These are phyloP conservation scores for Lepidium sativum DNA, from an alignment of 345 rosid genomes.

Conservation along the genomic window DNA sequence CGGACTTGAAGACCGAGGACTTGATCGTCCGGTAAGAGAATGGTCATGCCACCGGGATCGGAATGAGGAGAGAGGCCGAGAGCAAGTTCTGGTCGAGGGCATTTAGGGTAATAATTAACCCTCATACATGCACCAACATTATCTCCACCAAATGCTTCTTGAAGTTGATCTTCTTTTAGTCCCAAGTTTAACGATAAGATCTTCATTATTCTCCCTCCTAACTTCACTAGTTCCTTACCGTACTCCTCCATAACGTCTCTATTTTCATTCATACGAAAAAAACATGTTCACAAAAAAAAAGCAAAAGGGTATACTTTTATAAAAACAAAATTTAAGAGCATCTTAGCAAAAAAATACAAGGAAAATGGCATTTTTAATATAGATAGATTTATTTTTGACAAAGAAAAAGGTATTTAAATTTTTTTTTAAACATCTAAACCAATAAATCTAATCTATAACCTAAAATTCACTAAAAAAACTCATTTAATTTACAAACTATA, in stretches of 20 bases:
- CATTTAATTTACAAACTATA: too few species aligned
- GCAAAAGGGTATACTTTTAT: too few species aligned
- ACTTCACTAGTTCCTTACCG: slow-evolving; percentile 47
- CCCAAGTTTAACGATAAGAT: slow-evolving; percentile 62
- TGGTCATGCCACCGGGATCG: slow-evolving; percentile 86
- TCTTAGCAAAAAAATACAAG: too few species aligned
- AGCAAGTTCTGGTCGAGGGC: slow-evolving; percentile 81
- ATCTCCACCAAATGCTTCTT: slow-evolving; percentile 66
- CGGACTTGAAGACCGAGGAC: slow-evolving; percentile 82
- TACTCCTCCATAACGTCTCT: slow-evolving; percentile 73
- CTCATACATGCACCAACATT: slow-evolving; percentile 66
- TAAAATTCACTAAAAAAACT: too few species aligned
- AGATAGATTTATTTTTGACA: too few species aligned
- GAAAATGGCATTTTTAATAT: too few species aligned
- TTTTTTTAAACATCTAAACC: too few species aligned
- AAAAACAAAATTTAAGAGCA: too few species aligned
- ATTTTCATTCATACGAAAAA: neutral
- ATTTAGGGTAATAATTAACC: slow-evolving; percentile 79
- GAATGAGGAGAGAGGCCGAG: slow-evolving; percentile 86
- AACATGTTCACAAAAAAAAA: too few species aligned
- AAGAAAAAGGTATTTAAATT: too few species aligned
- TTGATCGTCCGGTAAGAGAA: slow-evolving; percentile 63
- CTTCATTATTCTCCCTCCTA: slow-evolving; percentile 53
- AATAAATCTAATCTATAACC: too few species aligned
- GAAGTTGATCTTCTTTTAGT: slow-evolving; percentile 42